Percentiles rank a stretch among this genome's conserved stretches.
These are phyloP conservation scores for Bipolaris bicolor DNA, from an alignment of 2,329 filamentous ascomycete species.

Conservation along the genomic window DNA sequence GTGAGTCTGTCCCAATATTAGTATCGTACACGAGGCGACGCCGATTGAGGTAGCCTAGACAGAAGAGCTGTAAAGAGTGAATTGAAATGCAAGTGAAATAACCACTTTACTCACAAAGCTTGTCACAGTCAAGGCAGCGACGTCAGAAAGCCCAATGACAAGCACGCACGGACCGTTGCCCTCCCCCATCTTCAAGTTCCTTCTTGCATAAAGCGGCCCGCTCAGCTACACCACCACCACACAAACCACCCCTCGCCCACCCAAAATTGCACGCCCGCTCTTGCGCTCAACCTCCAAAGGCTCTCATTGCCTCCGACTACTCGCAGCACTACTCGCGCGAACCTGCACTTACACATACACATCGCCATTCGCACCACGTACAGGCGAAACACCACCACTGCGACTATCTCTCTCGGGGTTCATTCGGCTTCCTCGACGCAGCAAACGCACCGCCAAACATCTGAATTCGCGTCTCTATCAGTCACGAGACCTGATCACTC, in stretches of 20 bases:
- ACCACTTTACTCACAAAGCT: background rate
- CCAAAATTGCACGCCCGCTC: conserved; percentile 29
- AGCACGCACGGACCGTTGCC: conserved; percentile 27
- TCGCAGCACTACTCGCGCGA: conserved; percentile 18
- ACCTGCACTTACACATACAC: conserved; percentile 12
- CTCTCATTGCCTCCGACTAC: conserved; percentile 15
- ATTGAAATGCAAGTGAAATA: background rate
- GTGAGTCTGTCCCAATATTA: background rate
- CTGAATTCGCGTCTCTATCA: conserved; percentile 20
- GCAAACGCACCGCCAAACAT: conserved; percentile 8
- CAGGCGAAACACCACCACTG: conserved; percentile 18
- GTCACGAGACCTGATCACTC: conserved; percentile 16
- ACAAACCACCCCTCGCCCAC: conserved; percentile 25
- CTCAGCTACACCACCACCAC: conserved; percentile 34
- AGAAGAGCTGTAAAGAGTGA: background rate
- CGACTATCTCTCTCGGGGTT: conserved; percentile 12
- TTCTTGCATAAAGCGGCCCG: conserved; percentile 41
- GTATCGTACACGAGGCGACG: background rate
- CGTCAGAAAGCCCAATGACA: conserved; percentile 31
- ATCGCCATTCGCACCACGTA: conserved; percentile 12
- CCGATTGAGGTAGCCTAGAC: background rate
- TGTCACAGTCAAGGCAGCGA: conserved; percentile 19
- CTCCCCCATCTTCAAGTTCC: conserved; percentile 33
- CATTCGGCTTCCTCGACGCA: conserved; percentile 19
- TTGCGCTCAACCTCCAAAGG: conserved; percentile 17